Conservation (phyloP, 345 rosid species). For the Arabis alpina region DNA sequence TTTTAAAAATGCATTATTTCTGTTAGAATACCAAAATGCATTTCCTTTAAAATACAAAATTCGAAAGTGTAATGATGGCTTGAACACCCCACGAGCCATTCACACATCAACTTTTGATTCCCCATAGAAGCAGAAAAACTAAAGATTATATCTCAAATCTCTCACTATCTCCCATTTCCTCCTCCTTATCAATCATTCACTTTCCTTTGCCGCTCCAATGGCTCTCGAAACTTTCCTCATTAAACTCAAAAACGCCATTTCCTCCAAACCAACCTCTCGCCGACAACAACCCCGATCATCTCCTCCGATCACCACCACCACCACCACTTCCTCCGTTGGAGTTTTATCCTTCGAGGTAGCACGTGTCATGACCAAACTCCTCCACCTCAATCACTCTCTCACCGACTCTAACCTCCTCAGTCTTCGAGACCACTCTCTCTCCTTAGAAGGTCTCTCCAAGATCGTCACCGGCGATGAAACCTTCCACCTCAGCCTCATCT, state of each 20-base stretch:
- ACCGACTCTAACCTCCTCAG: constrained; percentile 69
- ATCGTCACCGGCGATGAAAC: constrained; percentile 82
- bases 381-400: constrained; percentile 74
- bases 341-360: constrained; percentile 80
- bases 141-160: constrained; percentile 42
- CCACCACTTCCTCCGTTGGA: constrained; percentile 50
- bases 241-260: constrained; percentile 70
- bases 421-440: constrained; percentile 64
- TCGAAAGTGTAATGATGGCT: constrained; percentile 41
- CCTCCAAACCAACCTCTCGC: constrained; percentile 54
- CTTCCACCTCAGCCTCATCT: constrained; percentile 78
- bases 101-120: constrained; percentile 38
- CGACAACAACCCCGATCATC: constrained; percentile 30
- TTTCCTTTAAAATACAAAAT: not conserved
- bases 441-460: constrained; percentile 76
- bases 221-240: constrained; percentile 87
- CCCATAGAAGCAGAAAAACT: constrained; percentile 34
- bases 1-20: constrained; percentile 4
- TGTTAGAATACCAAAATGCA: constrained; percentile 4
- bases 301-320: constrained; percentile 29
- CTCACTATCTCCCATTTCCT: constrained; percentile 13
- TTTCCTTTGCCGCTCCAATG: constrained; percentile 47
- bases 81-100: constrained; percentile 66
- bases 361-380: constrained; percentile 82
- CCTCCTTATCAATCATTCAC: constrained; percentile 30